A percentile compares a stretch with the other conserved stretches of the same genome.
phyloP scores from a whole-genome alignment of 164 flowering plant genomes.

The Kalanchoe fedtschenkoi region DNA sequence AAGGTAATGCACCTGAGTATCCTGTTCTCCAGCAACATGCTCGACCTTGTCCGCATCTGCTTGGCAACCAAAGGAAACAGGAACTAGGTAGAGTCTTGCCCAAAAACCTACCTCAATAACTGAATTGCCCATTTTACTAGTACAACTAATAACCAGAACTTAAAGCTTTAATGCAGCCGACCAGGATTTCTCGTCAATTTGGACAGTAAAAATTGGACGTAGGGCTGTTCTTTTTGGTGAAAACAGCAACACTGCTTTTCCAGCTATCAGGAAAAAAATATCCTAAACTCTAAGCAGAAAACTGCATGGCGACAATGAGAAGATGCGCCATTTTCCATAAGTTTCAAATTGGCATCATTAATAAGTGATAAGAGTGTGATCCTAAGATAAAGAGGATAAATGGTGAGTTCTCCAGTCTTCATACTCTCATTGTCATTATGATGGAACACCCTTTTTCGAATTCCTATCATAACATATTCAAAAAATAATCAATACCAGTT shows the following conservation, averaged over 20 bases:
- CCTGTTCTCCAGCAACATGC: slow-evolving; percentile 50
- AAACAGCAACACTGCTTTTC: background rate
- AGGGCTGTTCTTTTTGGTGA: background rate
- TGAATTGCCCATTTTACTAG: slow-evolving; percentile 89
- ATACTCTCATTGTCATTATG: too few relatives aligned
- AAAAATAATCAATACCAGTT: too few relatives aligned
- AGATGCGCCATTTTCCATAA: background rate
- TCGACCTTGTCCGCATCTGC: slow-evolving; percentile 42
- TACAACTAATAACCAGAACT: slow-evolving; percentile 53
- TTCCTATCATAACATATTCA: too few relatives aligned
- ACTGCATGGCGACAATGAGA: background rate
- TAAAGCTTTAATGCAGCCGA: background rate
- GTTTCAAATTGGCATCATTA: too few relatives aligned
- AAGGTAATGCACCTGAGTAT: slow-evolving; percentile 50
- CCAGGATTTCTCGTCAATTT: background rate
- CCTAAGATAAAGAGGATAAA: too few relatives aligned
- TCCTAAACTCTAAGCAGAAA: background rate
- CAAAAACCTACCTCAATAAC: slow-evolving; percentile 73
- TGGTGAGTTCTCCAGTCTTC: too few relatives aligned
- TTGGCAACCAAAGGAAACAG: slow-evolving; percentile 52
- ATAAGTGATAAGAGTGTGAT: too few relatives aligned
- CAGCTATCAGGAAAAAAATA: background rate
- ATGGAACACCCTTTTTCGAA: too few relatives aligned
- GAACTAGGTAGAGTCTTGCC: slow-evolving; percentile 67
- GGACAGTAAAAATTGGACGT: background rate